A percentile compares a stretch with the other conserved stretches of the same genome.
Conservation (phyloP, 345 rosid genomes). For the Eutrema japonicum region DNA sequence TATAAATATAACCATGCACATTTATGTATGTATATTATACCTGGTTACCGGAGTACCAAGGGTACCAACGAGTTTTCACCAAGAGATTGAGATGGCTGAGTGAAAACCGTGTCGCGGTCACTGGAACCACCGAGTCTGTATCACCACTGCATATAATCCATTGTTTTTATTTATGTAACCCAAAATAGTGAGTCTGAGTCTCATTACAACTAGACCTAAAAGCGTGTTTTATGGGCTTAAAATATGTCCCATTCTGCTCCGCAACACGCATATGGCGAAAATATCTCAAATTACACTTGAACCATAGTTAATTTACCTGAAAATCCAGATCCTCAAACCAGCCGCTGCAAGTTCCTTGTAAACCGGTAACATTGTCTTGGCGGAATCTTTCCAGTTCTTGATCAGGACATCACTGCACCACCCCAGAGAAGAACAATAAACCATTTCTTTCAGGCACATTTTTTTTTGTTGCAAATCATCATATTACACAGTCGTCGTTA, state of each 20-base stretch:
- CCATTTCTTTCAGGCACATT: background rate
- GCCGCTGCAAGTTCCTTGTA: slow-evolving; percentile 81
- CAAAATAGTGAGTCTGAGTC: background rate
- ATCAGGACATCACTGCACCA: slow-evolving; percentile 63
- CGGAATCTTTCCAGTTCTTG: slow-evolving; percentile 81
- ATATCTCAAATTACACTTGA: background rate
- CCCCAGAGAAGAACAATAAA: slow-evolving; percentile 6
- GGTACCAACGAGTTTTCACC: slow-evolving; percentile 77
- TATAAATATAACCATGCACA: background rate
- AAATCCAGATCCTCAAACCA: slow-evolving; percentile 87
- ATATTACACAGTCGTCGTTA: background rate
- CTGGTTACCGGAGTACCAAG: slow-evolving; percentile 82
- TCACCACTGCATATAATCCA: slow-evolving; percentile 67
- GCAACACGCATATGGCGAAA: background rate
- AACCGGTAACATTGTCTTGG: slow-evolving; percentile 61
- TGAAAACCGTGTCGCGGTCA: slow-evolving; percentile 87
- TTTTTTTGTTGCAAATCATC: background rate
- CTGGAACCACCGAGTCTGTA: slow-evolving; percentile 87
- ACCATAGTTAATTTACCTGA: slow-evolving; percentile 60
- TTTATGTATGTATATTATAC: slow-evolving; percentile 39
- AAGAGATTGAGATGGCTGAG: slow-evolving; percentile 76
- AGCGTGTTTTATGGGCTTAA: background rate
- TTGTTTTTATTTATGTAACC: background rate
- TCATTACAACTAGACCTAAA: background rate
- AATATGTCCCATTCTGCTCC: background rate